phyloP scores from a whole-genome alignment of 768 basidiomycete genomes.

The Phlebiopsis flavidoalba region DNA sequence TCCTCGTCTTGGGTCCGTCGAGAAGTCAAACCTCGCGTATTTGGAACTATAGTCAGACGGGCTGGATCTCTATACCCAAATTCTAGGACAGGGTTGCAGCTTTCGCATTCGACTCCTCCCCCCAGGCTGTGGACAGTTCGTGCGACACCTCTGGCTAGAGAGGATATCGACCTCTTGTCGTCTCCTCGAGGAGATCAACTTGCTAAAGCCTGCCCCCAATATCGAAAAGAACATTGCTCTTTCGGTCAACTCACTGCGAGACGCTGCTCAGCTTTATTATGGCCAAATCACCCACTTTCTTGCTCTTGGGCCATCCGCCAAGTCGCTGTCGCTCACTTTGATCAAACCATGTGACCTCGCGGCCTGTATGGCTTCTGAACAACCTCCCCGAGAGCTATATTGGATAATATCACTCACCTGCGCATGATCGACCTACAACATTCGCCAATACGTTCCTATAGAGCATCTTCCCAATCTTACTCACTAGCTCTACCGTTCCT shows the following conservation, averaged over 20 bases:
- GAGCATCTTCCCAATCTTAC: constrained; percentile 21
- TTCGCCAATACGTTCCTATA: constrained; percentile 17
- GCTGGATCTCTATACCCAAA: constrained; percentile 1
- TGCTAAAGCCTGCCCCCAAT: constrained; percentile 16
- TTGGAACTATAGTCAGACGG: constrained; percentile 16
- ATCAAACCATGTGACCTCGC: constrained; percentile 18
- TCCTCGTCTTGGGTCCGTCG: constrained; percentile 18
- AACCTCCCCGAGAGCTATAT: constrained; percentile 4
- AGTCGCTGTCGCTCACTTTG: constrained; percentile 17
- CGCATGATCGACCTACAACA: constrained; percentile 18
- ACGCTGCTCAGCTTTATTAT: constrained; percentile 9
- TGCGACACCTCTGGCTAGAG: constrained; percentile 21
- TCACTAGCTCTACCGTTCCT: constrained; percentile 21
- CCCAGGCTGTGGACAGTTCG: constrained; percentile 10
- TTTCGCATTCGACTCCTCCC: constrained; percentile 3
- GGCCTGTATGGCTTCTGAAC: constrained; percentile 19
- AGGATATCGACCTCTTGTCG: constrained; percentile 14
- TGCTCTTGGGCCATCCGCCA: neutral
- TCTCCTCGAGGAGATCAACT: constrained; percentile 13
- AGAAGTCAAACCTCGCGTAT: constrained; percentile 16
- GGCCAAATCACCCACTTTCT: constrained; percentile 2
- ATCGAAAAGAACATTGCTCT: constrained; percentile 20
- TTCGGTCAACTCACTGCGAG: constrained; percentile 14
- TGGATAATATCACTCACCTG: constrained; percentile 21
- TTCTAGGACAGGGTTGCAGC: neutral